Conservation (phyloP, 441 rosid genomes). For the Corymbia citriodora region DNA sequence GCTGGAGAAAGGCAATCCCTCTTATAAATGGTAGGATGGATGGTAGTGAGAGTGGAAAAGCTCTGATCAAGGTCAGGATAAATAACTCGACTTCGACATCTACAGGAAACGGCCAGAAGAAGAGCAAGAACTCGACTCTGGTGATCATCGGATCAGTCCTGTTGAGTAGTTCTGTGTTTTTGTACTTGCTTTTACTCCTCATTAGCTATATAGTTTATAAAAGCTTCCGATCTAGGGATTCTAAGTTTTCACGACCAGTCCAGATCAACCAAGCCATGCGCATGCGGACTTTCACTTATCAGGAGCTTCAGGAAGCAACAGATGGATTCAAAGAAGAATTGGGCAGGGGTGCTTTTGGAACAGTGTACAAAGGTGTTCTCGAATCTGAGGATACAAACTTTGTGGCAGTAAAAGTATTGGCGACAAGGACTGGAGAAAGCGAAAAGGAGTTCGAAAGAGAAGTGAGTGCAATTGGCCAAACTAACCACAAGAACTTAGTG, state of each 20-base stretch:
- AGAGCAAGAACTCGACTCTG: background rate
- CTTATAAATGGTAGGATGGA: constrained; percentile 20
- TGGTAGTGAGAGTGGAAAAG: background rate
- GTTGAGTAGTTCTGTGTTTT: background rate
- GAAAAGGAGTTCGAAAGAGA: constrained; percentile 28
- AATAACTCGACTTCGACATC: background rate
- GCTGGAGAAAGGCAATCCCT: constrained; percentile 37
- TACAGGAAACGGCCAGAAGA: background rate
- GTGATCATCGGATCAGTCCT: background rate
- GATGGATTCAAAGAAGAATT: constrained; percentile 19
- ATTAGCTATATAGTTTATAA: background rate
- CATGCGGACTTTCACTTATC: constrained; percentile 12
- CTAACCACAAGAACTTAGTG: constrained; percentile 30
- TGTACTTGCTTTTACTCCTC: background rate
- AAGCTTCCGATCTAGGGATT: background rate
- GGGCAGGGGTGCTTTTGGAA: constrained; percentile 26
- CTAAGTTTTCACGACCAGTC: background rate
- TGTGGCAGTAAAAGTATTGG: constrained; percentile 28
- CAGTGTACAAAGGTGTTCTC: constrained; percentile 19
- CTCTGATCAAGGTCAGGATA: constrained; percentile 14
- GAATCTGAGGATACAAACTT: background rate
- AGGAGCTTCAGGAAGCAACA: constrained; percentile 22
- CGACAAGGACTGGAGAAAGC: constrained; percentile 5
- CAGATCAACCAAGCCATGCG: background rate
- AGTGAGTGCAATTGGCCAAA: constrained; percentile 23